Conservation (phyloP, 352 stramenopile species). For the Phytophthora aleatoria region DNA sequence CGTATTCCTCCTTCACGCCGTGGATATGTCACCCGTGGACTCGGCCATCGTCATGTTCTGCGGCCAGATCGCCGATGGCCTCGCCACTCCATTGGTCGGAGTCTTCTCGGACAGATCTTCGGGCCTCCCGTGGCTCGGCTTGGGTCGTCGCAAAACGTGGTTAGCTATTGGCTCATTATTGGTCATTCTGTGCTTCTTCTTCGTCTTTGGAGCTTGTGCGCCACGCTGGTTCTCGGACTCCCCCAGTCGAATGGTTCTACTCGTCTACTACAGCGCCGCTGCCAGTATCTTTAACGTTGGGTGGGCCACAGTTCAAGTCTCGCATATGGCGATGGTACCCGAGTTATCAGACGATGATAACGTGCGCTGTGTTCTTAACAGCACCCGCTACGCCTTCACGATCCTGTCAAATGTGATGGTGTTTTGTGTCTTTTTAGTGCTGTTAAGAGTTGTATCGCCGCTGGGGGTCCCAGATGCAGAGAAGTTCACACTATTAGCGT, state of each 20-base stretch:
- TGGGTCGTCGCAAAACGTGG: slow-evolving; percentile 82
- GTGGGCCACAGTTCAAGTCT: slow-evolving; percentile 85
- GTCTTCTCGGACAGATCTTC: slow-evolving; percentile 74
- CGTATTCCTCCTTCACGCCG: slow-evolving; percentile 75
- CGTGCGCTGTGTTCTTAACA: slow-evolving; percentile 81
- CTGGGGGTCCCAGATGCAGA: slow-evolving; percentile 66
- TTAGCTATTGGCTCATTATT: slow-evolving; percentile 67
- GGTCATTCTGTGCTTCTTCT: slow-evolving; percentile 86
- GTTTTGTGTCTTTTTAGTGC: slow-evolving; percentile 78
- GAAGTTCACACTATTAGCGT: slow-evolving; percentile 82
- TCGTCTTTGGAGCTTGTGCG: slow-evolving; percentile 75
- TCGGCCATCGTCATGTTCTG: slow-evolving; percentile 88
- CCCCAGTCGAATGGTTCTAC: slow-evolving; percentile 60
- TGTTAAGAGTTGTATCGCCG: slow-evolving; percentile 61
- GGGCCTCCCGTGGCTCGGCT: slow-evolving; percentile 63
- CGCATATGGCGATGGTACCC: slow-evolving; percentile 87
- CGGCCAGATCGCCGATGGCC: slow-evolving; percentile 80
- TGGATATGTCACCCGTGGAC: slow-evolving; percentile 69
- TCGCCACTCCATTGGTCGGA: slow-evolving; percentile 81
- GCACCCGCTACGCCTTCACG: slow-evolving; percentile 83
- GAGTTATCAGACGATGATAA: slow-evolving; percentile 82
- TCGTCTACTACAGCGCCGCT: slow-evolving; percentile 79
- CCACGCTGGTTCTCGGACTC: slow-evolving; percentile 59
- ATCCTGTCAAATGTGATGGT: slow-evolving; percentile 89
- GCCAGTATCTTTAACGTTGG: slow-evolving; percentile 87